Evolutionary conservation across 148 eudicot genomes (phyloP).

Genomic region (Rhododendron kiyosumense): DNA sequence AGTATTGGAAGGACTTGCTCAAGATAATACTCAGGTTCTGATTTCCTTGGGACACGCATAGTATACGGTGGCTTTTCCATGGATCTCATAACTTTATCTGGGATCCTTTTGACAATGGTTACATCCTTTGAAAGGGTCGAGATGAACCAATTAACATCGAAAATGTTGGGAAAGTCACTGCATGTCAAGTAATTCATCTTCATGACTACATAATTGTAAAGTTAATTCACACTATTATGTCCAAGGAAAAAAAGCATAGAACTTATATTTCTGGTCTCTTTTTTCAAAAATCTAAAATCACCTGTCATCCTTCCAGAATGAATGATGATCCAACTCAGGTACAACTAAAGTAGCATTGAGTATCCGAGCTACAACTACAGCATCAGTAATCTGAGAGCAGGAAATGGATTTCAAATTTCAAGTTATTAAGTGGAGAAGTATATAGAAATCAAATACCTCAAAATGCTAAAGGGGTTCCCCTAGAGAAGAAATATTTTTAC

Average conservation of each 20-base stretch:
- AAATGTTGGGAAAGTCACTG: slow-evolving; percentile 88
- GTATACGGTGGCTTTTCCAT: slow-evolving; percentile 90
- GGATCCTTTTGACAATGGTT: slow-evolving; percentile 70
- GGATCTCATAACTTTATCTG: slow-evolving; percentile 82
- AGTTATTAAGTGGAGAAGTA: slow-evolving; percentile 3
- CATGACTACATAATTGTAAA: neutral
- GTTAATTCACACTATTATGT: neutral
- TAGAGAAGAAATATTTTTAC: slow-evolving; percentile 20
- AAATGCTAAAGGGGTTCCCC: neutral
- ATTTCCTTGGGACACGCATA: slow-evolving; percentile 93
- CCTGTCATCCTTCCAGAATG: slow-evolving; percentile 98
- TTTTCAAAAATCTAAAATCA: slow-evolving; percentile 22
- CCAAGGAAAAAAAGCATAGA: neutral
- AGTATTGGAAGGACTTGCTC: slow-evolving; percentile 80
- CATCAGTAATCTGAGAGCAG: slow-evolving; percentile 78
- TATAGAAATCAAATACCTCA: slow-evolving; percentile 3
- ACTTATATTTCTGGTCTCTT: neutral
- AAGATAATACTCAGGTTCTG: slow-evolving; percentile 79
- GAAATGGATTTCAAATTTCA: slow-evolving; percentile 9
- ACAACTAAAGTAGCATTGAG: slow-evolving; percentile 92
- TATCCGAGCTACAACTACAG: slow-evolving; percentile 90
- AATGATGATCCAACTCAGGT: slow-evolving; percentile 86
- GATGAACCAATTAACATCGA: slow-evolving; percentile 96
- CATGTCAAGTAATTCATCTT: slow-evolving; percentile 24
- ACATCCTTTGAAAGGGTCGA: slow-evolving; percentile 77